Base-by-base conservation (phyloP, 306 rosid species). In the Vigna reflexopilosa region DNA sequence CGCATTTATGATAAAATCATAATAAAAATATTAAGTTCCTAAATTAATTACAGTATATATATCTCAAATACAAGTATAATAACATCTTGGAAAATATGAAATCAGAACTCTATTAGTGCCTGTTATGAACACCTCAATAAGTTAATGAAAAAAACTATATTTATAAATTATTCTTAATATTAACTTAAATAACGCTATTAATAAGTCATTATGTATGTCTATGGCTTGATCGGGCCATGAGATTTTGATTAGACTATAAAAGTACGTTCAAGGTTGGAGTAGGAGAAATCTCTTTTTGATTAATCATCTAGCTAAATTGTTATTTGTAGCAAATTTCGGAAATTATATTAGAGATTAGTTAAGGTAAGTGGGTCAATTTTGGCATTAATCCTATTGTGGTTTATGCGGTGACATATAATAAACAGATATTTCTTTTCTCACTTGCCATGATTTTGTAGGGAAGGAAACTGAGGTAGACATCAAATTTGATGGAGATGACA, bases 401-500 rank as follows among this genome's bases (percentile, higher is more conserved):
- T 22, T 76, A 71, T 71, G 50, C 20, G 61, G 24, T 30, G 71
- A 61, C 48, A 59, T 54, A 72, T 44, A 79, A 55, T 75, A 22
- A 24, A 16, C 45, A 36, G 50, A 57, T 34, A 67, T 83, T 82
- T 85, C 82, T 78, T 85, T 84, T 87, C 86, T 78, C 40, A 52
- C 62, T 59, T 83, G 83, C 83, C 86, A 90, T 87, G 84, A 92
- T 90, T 84, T 81, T 67, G 59, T 77, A 80, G 75, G 58, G 72
- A 78, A 77, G 77, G 51, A 67, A 75, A 84, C 88, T 73, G 68
- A 76, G 62, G 84, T 78, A 72, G 72, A 85, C 86, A 78, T 87
- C 86, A 80, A 75, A 77, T 76, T 79, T 85, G 81, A 82, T 70
- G 83, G 76, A 83, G 84, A 83, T 73, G 88, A 88, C 92, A 89